phyloP scores from a whole-genome alignment of 345 rosid species.

The Hibiscus mutabilis region DNA sequence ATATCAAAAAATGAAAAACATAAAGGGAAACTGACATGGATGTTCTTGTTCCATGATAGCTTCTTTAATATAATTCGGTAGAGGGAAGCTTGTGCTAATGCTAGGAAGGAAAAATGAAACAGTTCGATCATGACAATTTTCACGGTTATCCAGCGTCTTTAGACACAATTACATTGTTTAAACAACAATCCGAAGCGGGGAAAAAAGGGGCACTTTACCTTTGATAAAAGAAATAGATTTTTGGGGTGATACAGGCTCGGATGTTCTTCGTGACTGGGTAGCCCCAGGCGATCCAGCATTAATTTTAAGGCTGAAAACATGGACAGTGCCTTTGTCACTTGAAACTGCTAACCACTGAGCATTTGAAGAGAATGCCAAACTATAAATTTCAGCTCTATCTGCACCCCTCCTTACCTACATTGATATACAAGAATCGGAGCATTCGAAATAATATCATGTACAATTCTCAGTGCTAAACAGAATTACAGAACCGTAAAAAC shows the following conservation, averaged over 20 bases:
- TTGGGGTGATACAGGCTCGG: slow-evolving; percentile 37
- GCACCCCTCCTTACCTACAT: slow-evolving; percentile 93
- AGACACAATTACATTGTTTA: neutral
- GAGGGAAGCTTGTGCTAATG: neutral
- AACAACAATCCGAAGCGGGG: neutral
- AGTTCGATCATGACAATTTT: neutral
- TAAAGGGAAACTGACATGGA: neutral
- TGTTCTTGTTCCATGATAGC: neutral
- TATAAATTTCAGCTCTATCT: slow-evolving; percentile 93
- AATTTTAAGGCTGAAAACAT: slow-evolving; percentile 82
- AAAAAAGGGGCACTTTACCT: slow-evolving; percentile 32
- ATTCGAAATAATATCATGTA: neutral
- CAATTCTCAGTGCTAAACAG: neutral
- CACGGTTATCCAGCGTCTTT: neutral
- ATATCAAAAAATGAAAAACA: neutral
- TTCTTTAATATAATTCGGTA: neutral
- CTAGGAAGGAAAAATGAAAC: neutral
- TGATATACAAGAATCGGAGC: neutral
- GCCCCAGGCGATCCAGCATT: slow-evolving; percentile 43
- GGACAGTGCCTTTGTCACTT: slow-evolving; percentile 97
- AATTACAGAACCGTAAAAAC: neutral
- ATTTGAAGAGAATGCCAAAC: slow-evolving; percentile 86
- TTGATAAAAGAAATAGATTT: slow-evolving; percentile 69
- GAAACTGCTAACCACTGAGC: slow-evolving; percentile 93
- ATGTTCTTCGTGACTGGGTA: slow-evolving; percentile 32